Evolutionary conservation across 2,329 filamentous ascomycete genomes (phyloP).

Genomic region (Myriosclerotinia scirpicola): DNA sequence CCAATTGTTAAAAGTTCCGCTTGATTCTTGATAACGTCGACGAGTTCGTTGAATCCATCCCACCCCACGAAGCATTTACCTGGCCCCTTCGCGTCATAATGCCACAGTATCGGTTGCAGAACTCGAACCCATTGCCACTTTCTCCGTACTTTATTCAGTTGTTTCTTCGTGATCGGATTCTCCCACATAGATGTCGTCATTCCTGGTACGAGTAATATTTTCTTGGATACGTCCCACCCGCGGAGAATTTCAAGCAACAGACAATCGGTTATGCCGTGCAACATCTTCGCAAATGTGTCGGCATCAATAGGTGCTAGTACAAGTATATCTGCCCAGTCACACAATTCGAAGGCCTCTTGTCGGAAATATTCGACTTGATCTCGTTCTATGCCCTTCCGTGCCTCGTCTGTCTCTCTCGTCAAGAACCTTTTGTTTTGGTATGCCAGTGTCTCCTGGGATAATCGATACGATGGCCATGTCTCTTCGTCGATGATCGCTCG

Average conservation of each 20-base stretch:
- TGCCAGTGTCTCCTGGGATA: conserved; percentile 62
- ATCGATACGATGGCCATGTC: conserved; percentile 49
- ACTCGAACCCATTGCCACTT: conserved; percentile 89
- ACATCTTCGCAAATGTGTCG: conserved; percentile 82
- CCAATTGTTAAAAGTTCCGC: conserved; percentile 73
- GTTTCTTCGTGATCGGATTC: conserved; percentile 83
- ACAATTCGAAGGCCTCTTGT: conserved; percentile 63
- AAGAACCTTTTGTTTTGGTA: conserved; percentile 54
- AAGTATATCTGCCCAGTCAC: conserved; percentile 84
- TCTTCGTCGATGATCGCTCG: conserved; percentile 65
- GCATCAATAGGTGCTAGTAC: conserved; percentile 84
- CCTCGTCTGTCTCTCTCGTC: conserved; percentile 31
- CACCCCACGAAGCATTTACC: conserved; percentile 58
- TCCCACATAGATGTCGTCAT: conserved; percentile 92
- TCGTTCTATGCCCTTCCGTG: conserved; percentile 35
- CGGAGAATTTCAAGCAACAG: conserved; percentile 77
- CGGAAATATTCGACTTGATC: conserved; percentile 50
- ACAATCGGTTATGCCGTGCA: conserved; percentile 78
- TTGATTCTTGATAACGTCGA: conserved; percentile 74
- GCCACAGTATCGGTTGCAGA: conserved; percentile 79
- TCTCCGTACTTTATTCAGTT: conserved; percentile 76
- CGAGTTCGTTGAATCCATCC: conserved; percentile 68
- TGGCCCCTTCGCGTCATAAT: conserved; percentile 60
- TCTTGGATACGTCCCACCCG: conserved; percentile 85
- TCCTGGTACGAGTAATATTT: conserved; percentile 79